Conservation (phyloP, 345 rosid genomes). For the Citrus unshiu region DNA sequence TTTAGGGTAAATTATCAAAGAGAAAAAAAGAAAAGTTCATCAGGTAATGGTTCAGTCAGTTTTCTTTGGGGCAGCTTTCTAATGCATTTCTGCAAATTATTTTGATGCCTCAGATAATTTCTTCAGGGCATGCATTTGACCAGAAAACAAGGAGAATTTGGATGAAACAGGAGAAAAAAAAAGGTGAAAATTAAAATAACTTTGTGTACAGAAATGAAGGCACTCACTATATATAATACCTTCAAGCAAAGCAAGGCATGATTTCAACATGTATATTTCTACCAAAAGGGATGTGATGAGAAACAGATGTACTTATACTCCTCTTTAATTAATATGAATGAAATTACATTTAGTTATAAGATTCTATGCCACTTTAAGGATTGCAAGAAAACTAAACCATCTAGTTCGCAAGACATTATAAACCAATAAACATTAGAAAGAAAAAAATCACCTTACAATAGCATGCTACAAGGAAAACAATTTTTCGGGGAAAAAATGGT, state of each 20-base stretch:
- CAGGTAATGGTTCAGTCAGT: too few relatives aligned
- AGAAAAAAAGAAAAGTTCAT: too few relatives aligned
- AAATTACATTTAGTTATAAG: not conserved
- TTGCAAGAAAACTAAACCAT: not conserved
- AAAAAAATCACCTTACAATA: too few relatives aligned
- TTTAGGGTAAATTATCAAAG: not conserved
- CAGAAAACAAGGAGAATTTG: not conserved
- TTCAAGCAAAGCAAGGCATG: not conserved
- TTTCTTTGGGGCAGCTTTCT: not conserved
- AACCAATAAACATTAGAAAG: too few relatives aligned
- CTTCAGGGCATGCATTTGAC: not conserved
- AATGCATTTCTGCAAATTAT: not conserved
- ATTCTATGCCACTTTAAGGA: not conserved
- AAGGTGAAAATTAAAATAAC: too few relatives aligned
- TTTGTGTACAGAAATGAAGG: too few relatives aligned
- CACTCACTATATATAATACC: not conserved
- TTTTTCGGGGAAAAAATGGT: too few relatives aligned
- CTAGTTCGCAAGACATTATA: not conserved
- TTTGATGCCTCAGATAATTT: not conserved
- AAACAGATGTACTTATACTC: not conserved
- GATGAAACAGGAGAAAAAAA: not conserved
- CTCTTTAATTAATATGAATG: not conserved
- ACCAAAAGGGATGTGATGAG: not conserved
- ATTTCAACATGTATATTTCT: not conserved
- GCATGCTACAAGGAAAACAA: too few relatives aligned